These are phyloP conservation scores for Lanmaoa rubissima DNA, from an alignment of 768 basidiomycete genomes.

Conservation along the genomic window DNA sequence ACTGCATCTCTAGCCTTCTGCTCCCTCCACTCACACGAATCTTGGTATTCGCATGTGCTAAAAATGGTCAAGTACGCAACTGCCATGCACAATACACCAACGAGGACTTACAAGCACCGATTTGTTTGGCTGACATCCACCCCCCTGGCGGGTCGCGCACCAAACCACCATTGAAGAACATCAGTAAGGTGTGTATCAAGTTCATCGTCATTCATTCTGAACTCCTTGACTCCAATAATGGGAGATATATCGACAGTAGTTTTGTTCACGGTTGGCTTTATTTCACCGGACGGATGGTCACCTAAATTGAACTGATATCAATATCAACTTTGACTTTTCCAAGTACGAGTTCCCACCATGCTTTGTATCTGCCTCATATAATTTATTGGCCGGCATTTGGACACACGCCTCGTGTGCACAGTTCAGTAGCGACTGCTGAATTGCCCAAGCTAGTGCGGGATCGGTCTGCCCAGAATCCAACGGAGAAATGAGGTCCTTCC, in stretches of 20 bases:
- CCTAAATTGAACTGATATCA: slow-evolving; percentile 9
- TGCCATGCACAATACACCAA: background rate
- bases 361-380: background rate
- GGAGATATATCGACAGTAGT: slow-evolving; percentile 19
- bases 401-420: slow-evolving; percentile 9
- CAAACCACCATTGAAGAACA: slow-evolving; percentile 75
- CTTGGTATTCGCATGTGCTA: slow-evolving; percentile 71
- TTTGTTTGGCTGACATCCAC: slow-evolving; percentile 57
- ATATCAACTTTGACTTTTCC: background rate
- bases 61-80: background rate
- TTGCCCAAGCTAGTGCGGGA: slow-evolving; percentile 29
- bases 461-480: slow-evolving; percentile 9
- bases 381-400: background rate
- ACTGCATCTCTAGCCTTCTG: slow-evolving; percentile 42
- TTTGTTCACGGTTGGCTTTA: background rate
- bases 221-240: slow-evolving; percentile 66
- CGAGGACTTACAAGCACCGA: slow-evolving; percentile 62
- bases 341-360: slow-evolving; percentile 8
- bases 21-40: slow-evolving; percentile 79
- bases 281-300: background rate
- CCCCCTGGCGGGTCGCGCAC: slow-evolving; percentile 64
- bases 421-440: slow-evolving; percentile 28
- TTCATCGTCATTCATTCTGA: slow-evolving; percentile 49
- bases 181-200: slow-evolving; percentile 54
- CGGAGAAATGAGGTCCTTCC: slow-evolving; percentile 10